These are phyloP conservation scores for Phytophthora fragariaefolia DNA, from an alignment of 352 stramenopile species.

Conservation along the genomic window DNA sequence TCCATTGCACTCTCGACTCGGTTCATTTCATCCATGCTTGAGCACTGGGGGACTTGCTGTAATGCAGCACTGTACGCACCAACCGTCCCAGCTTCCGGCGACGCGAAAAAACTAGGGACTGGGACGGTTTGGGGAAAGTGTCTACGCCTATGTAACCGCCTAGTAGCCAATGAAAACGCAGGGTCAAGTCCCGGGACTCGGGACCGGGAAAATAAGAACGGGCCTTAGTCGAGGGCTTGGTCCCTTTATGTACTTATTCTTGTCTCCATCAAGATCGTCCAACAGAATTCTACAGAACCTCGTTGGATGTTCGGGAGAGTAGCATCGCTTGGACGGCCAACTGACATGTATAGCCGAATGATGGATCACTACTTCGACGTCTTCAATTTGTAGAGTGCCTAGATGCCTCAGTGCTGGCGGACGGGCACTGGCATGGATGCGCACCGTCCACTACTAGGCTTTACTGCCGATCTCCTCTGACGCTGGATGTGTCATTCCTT, in stretches of 20 bases:
- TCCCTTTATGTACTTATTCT: no score
- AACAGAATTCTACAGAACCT: no score
- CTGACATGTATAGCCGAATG: no score
- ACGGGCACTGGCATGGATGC: neutral
- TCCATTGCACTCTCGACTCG: neutral
- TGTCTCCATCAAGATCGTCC: no score
- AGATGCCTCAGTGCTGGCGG: no score
- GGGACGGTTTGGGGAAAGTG: neutral
- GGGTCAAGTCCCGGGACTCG: neutral
- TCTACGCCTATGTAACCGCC: neutral
- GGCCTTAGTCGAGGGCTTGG: no score
- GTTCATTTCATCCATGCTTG: neutral
- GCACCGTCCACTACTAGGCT: neutral
- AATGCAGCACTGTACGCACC: neutral
- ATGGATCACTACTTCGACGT: no score
- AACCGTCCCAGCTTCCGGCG: neutral
- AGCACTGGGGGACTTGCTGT: neutral
- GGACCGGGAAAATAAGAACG: neutral
- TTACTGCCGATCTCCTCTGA: neutral
- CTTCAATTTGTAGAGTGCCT: no score
- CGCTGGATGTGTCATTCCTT: neutral
- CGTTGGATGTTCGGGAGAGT: no score
- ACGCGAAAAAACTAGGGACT: neutral
- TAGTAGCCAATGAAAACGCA: neutral
- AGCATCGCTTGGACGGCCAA: no score